Conservation (phyloP, 345 rosid species). For the Linum lewisii region DNA sequence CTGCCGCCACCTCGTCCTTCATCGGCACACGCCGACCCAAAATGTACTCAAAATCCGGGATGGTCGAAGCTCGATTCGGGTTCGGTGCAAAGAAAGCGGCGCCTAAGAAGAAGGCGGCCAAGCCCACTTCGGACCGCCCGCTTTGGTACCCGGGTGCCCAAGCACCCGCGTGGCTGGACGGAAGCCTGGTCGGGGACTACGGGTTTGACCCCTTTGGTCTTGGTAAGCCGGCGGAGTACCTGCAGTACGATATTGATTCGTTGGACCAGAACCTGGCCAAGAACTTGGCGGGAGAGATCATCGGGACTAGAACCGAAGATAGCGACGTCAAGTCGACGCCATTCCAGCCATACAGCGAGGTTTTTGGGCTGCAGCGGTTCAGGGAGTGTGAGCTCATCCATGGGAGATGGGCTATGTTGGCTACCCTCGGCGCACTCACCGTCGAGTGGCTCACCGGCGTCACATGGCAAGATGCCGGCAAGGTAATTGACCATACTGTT, state of each 20-base stretch:
- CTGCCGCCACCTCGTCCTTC: conserved; percentile 53
- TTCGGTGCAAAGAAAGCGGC: conserved; percentile 35
- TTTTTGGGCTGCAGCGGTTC: conserved; percentile 67
- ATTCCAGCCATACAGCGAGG: conserved; percentile 66
- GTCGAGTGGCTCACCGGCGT: conserved; percentile 72
- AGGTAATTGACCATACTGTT: conserved; percentile 45
- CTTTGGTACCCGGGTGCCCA: conserved; percentile 68
- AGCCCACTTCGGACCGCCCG: conserved; percentile 33
- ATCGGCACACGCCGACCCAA: conserved; percentile 48
- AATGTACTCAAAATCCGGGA: conserved; percentile 24
- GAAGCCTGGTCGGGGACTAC: conserved; percentile 60
- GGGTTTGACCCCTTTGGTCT: conserved; percentile 73
- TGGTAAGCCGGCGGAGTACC: conserved; percentile 65
- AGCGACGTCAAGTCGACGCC: conserved; percentile 50
- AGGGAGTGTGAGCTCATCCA: conserved; percentile 74
- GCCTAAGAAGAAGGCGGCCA: conserved; percentile 27
- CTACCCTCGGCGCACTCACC: conserved; percentile 60
- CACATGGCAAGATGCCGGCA: conserved; percentile 81
- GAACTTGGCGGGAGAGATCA: conserved; percentile 44
- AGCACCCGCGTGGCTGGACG: conserved; percentile 58
- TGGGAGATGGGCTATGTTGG: conserved; percentile 80
- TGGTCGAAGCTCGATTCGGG: conserved; percentile 50
- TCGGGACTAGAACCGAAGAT: conserved; percentile 46
- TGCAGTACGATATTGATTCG: conserved; percentile 62
- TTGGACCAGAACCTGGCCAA: conserved; percentile 70